Conservation (phyloP, 2,329 filamentous ascomycete genomes). For the Chalara sp. region DNA sequence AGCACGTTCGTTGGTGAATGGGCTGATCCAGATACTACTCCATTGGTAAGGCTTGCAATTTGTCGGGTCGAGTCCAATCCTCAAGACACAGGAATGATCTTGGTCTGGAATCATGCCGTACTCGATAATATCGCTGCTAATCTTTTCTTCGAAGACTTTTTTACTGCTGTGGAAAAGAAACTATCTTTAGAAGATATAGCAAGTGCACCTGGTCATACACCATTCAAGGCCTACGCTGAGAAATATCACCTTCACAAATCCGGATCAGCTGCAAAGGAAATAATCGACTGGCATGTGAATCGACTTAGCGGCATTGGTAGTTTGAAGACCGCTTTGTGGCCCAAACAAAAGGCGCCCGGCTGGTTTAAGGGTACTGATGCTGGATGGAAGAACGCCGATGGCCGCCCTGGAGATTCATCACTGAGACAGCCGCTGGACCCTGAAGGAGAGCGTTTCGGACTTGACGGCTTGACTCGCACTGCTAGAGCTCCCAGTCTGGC, state of each 20-base stretch:
- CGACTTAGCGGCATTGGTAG: constrained; percentile 4
- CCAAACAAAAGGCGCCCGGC: constrained; percentile 4
- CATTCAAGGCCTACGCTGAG: constrained; percentile 11
- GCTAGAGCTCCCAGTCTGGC: too few species aligned
- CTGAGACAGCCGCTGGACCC: too few species aligned
- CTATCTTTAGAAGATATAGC: not conserved
- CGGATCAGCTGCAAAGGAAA: constrained; percentile 1
- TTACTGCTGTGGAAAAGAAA: not conserved
- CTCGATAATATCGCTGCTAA: constrained; percentile 8
- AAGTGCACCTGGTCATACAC: constrained; percentile 1
- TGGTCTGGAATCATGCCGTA: constrained; percentile 8
- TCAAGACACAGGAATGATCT: constrained; percentile 7
- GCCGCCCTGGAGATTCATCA: too few species aligned
- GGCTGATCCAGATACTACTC: constrained; percentile 3
- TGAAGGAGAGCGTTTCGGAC: too few species aligned
- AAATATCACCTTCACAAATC: constrained; percentile 7
- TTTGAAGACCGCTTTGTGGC: constrained; percentile 3
- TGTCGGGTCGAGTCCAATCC: constrained; percentile 6
- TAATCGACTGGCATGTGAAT: constrained; percentile 6
- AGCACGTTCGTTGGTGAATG: constrained; percentile 6
- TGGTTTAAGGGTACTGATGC: constrained; percentile 8
- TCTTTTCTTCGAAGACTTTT: constrained; percentile 8
- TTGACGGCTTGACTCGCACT: too few species aligned
- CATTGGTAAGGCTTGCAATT: constrained; percentile 5
- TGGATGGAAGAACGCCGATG: constrained; percentile 1